Percentiles rank a stretch among this genome's conserved stretches.
Evolutionary conservation across 768 basidiomycete genomes (phyloP).

Genomic region (Termitomyces sp.): DNA sequence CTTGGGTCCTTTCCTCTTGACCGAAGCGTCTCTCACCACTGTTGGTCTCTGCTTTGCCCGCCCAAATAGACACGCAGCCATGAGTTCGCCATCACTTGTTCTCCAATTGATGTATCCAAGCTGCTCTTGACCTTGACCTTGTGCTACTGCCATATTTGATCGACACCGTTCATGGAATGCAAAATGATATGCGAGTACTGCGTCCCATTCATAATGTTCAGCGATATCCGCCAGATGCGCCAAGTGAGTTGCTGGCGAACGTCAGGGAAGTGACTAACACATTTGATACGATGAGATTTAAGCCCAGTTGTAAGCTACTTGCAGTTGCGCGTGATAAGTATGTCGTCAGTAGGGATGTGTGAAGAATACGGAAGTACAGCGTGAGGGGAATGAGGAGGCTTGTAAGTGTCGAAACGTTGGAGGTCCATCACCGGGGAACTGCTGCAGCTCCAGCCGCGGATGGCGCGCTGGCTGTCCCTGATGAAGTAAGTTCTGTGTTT

Average conservation of each 20-base stretch:
- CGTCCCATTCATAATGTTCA: neutral
- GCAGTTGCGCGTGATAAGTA: neutral
- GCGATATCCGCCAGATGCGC: neutral
- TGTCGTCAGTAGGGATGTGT: neutral
- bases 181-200: neutral
- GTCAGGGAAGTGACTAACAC: neutral
- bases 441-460: neutral
- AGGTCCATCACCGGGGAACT: neutral
- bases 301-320: neutral
- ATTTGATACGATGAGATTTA: neutral
- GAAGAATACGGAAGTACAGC: neutral
- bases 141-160: neutral
- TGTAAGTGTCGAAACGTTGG: neutral
- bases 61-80: neutral
- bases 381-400: neutral
- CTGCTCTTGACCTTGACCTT: neutral
- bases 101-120: neutral
- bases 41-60: neutral
- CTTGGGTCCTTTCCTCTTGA: neutral
- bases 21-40: neutral
- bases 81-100: neutral
- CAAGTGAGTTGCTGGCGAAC: neutral
- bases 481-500: neutral
- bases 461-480: neutral
- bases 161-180: neutral